A percentile compares a stretch with the other conserved stretches of the same genome.
Evolutionary conservation across 768 basidiomycete species (phyloP).

Genomic region (Dacryopinax primogenitus): DNA sequence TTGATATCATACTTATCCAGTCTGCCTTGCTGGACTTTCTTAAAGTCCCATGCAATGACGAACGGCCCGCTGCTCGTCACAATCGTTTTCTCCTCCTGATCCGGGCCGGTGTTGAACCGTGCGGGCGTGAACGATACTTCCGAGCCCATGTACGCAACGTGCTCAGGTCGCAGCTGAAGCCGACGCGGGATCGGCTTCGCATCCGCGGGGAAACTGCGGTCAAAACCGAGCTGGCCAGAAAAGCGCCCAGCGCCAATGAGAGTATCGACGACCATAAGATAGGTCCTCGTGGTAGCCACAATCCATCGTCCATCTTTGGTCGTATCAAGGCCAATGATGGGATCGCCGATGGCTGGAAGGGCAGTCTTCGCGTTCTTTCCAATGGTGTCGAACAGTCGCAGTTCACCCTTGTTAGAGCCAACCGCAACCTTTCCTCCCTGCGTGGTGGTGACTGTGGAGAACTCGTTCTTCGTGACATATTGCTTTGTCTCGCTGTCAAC

Average conservation of each 20-base stretch:
- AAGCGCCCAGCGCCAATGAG: conserved; percentile 85
- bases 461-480: conserved; percentile 87
- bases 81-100: conserved; percentile 84
- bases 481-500: conserved; percentile 94
- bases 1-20: conserved; percentile 92
- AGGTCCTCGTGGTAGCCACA: conserved; percentile 89
- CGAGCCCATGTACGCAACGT: conserved; percentile 87
- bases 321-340: conserved; percentile 88
- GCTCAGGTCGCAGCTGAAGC: conserved; percentile 77
- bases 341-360: conserved; percentile 85
- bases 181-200: conserved; percentile 85
- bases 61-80: conserved; percentile 87
- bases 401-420: conserved; percentile 92
- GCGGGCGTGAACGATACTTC: conserved; percentile 83
- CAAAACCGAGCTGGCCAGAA: conserved; percentile 73
- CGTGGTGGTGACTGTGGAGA: conserved; percentile 85
- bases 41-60: conserved; percentile 95
- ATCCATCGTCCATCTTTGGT: conserved; percentile 89
- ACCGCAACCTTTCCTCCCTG: conserved; percentile 77
- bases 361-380: conserved; percentile 99
- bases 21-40: conserved; percentile 83
- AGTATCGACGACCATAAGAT: conserved; percentile 87
- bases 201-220: conserved; percentile 86
- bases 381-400: conserved; percentile 85
- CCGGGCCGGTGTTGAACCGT: conserved; percentile 86